These are phyloP conservation scores for Amaranthus palmeri DNA, from an alignment of 148 eudicot genomes.

Conservation along the genomic window DNA sequence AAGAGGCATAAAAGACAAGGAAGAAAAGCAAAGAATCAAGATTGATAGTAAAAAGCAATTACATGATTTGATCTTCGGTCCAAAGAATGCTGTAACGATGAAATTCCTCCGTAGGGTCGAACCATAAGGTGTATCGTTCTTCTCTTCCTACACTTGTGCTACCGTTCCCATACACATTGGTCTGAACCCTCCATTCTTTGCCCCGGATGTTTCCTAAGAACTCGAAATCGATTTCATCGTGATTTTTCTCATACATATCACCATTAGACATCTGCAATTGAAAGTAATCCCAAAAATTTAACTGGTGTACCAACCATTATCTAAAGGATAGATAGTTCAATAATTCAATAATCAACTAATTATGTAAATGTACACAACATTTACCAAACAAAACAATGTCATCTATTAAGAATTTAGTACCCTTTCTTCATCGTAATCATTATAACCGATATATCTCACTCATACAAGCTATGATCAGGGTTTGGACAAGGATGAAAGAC, in stretches of 20 bases:
- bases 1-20: slow-evolving; percentile 14
- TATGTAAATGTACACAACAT: too few relatives aligned
- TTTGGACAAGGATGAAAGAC: too few relatives aligned
- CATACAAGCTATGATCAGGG: too few relatives aligned
- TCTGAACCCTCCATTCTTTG: slow-evolving; percentile 89
- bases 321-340: background rate
- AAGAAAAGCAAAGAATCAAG: background rate
- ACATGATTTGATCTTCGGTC: slow-evolving; percentile 72
- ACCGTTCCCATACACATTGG: slow-evolving; percentile 89
- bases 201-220: slow-evolving; percentile 90
- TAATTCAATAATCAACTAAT: background rate
- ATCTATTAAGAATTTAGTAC: background rate
- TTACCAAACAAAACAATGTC: background rate
- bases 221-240: slow-evolving; percentile 87
- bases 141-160: slow-evolving; percentile 82
- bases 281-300: background rate
- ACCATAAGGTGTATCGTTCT: slow-evolving; percentile 86
- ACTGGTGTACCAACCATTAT: background rate
- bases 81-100: slow-evolving; percentile 88
- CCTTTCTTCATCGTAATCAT: too few relatives aligned
- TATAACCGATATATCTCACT: too few relatives aligned
- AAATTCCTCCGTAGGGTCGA: slow-evolving; percentile 85
- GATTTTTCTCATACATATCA: slow-evolving; percentile 71
- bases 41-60: slow-evolving; percentile 19
- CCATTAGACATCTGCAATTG: slow-evolving; percentile 80